Percentiles rank a stretch among this genome's conserved stretches.
Evolutionary conservation across 768 basidiomycete genomes (phyloP).

Genomic region (Auricularia sp.): DNA sequence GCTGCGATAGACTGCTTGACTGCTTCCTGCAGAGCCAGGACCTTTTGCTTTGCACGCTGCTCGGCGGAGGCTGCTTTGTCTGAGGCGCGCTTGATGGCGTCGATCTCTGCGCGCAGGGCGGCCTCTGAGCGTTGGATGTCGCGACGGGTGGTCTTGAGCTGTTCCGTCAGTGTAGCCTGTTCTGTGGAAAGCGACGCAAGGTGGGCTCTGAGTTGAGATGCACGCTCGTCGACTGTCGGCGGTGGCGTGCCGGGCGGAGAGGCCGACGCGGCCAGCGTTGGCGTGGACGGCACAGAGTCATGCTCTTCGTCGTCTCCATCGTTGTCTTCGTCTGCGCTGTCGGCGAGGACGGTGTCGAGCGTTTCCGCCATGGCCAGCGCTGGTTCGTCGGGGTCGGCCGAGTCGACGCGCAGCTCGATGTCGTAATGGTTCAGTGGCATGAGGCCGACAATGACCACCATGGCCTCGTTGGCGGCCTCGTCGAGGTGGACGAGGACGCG

Average conservation of each 20-base stretch:
- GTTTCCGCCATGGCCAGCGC: background rate
- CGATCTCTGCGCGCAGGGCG: conserved; percentile 72
- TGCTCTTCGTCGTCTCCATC: background rate
- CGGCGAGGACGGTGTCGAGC: background rate
- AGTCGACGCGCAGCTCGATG: conserved; percentile 69
- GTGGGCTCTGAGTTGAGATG: conserved; percentile 53
- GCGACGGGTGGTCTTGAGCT: conserved; percentile 67
- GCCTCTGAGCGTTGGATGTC: conserved; percentile 81
- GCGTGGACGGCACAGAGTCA: conserved; percentile 7
- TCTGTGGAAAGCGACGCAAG: conserved; percentile 56
- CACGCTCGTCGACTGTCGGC: conserved; percentile 56
- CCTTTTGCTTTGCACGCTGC: conserved; percentile 73
- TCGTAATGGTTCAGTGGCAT: conserved; percentile 86
- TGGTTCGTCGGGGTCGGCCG: conserved; percentile 33
- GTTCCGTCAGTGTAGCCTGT: conserved; percentile 51
- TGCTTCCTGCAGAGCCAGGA: conserved; percentile 80
- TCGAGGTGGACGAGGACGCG: conserved; percentile 70
- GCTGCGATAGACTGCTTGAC: conserved; percentile 64
- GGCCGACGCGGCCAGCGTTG: conserved; percentile 13
- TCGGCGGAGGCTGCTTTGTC: conserved; percentile 72
- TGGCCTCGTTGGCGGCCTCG: conserved; percentile 74
- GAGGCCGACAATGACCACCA: conserved; percentile 84
- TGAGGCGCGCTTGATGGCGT: conserved; percentile 68
- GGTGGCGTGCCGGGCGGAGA: conserved; percentile 20
- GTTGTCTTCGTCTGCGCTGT: background rate